A percentile compares a stretch with the other conserved stretches of the same genome.
These are phyloP conservation scores for Penicillium sp. DNA, from an alignment of 2,329 filamentous ascomycete species.

Conservation along the genomic window DNA sequence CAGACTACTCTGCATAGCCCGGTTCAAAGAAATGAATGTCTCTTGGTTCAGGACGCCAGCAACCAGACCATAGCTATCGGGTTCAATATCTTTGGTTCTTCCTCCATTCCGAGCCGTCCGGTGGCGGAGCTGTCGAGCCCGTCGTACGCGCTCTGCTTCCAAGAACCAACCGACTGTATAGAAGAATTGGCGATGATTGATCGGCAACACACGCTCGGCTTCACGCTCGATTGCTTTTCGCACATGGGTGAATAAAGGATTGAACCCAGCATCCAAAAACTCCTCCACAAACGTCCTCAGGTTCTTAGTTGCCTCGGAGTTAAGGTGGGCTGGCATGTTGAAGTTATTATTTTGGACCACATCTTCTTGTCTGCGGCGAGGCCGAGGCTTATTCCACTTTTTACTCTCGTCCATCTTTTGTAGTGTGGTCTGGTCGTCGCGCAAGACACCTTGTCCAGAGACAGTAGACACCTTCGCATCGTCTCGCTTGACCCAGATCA, in stretches of 20 bases:
- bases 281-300: slow-evolving; percentile 83
- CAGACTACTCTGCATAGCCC: slow-evolving; percentile 72
- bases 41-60: slow-evolving; percentile 91
- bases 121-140: slow-evolving; percentile 56
- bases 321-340: slow-evolving; percentile 68
- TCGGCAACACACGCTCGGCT: slow-evolving; percentile 72
- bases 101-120: slow-evolving; percentile 47
- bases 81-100: slow-evolving; percentile 55
- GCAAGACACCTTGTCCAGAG: slow-evolving; percentile 81
- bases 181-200: slow-evolving; percentile 83
- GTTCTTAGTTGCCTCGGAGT: slow-evolving; percentile 68
- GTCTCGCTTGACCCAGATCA: slow-evolving; percentile 92
- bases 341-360: slow-evolving; percentile 66
- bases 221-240: slow-evolving; percentile 89
- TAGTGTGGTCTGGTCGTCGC: slow-evolving; percentile 68
- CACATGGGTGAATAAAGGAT: slow-evolving; percentile 80
- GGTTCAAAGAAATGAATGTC: slow-evolving; percentile 85
- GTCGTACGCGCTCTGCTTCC: slow-evolving; percentile 73
- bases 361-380: slow-evolving; percentile 59
- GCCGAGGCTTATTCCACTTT: slow-evolving; percentile 78
- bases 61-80: slow-evolving; percentile 78
- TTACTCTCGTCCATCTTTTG: slow-evolving; percentile 89
- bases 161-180: slow-evolving; percentile 93
- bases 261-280: slow-evolving; percentile 93
- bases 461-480: slow-evolving; percentile 81